phyloP scores from a whole-genome alignment of 2,329 filamentous ascomycete species.

The Monosporascus sp. region DNA sequence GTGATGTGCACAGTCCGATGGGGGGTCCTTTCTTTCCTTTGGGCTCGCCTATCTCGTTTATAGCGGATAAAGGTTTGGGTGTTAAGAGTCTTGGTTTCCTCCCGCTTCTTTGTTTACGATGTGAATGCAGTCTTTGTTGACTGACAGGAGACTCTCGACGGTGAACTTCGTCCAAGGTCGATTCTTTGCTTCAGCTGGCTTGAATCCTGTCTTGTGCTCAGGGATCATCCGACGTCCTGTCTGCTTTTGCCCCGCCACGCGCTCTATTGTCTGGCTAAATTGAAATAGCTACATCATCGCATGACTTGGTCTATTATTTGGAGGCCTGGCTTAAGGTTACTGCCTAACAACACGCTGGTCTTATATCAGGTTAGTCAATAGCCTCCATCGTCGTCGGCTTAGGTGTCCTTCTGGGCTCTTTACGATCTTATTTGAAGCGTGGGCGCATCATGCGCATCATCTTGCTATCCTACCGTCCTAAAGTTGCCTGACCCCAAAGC shows the following conservation, averaged over 20 bases:
- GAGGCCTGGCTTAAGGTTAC: slow-evolving; percentile 3
- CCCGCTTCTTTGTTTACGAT: too few relatives aligned
- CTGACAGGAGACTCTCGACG: too few relatives aligned
- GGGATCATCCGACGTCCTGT: not conserved
- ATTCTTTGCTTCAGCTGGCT: not conserved
- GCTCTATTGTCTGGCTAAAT: slow-evolving; percentile 11
- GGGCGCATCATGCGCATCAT: not conserved
- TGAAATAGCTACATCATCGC: not conserved
- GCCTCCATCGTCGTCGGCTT: not conserved
- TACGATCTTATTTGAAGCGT: not conserved
- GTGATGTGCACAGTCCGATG: not conserved
- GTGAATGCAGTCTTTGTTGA: too few relatives aligned
- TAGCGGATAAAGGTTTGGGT: too few relatives aligned
- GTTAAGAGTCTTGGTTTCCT: too few relatives aligned
- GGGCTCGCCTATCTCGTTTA: not conserved
- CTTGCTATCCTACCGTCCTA: not conserved
- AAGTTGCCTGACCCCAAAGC: not conserved
- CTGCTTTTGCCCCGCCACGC: not conserved
- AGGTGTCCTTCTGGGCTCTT: not conserved
- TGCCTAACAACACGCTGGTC: slow-evolving; percentile 14
- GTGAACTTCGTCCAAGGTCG: too few relatives aligned
- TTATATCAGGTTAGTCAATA: slow-evolving; percentile 6
- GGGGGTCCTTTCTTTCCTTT: not conserved
- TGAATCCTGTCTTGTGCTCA: not conserved
- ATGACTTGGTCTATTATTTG: slow-evolving; percentile 1